Conservation (phyloP, 75 land plant genomes). For the Pinus taeda region DNA sequence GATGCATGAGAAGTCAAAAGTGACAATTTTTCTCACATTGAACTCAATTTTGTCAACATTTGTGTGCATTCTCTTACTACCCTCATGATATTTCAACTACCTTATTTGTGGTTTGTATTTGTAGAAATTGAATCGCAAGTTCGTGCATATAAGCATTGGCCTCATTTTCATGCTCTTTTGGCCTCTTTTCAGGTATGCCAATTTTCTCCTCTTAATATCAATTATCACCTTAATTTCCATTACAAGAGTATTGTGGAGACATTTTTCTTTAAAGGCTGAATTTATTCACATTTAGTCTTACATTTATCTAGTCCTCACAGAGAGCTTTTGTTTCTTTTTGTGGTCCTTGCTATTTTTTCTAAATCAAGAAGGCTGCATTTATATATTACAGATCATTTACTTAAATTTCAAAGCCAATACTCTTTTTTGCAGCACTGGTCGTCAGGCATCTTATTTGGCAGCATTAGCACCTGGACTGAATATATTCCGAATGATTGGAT, state of each 20-base stretch:
- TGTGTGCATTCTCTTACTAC: too few relatives aligned
- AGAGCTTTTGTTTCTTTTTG: neutral
- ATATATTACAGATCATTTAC: neutral
- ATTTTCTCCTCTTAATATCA: neutral
- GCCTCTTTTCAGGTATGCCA: slow-evolving; percentile 89
- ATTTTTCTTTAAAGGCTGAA: neutral
- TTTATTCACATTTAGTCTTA: neutral
- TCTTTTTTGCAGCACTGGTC: slow-evolving; percentile 44
- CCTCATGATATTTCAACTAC: neutral
- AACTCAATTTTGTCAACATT: too few relatives aligned
- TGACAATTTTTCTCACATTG: too few relatives aligned
- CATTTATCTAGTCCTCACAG: neutral
- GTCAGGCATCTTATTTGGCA: slow-evolving; percentile 66
- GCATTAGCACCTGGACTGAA: slow-evolving; percentile 78
- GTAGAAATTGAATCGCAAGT: slow-evolving; percentile 86
- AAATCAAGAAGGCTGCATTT: neutral
- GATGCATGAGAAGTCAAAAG: too few relatives aligned
- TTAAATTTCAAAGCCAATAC: neutral
- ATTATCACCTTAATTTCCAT: neutral
- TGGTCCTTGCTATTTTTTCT: neutral
- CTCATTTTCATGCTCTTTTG: slow-evolving; percentile 91
- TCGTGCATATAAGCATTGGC: slow-evolving; percentile 90
- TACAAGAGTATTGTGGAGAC: neutral
- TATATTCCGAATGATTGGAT: slow-evolving; percentile 70
- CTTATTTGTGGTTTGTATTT: neutral